A percentile compares a stretch with the other conserved stretches of the same genome.
Conservation (phyloP, 192 early-diverging fungal species). For the Coemansia javaensis region DNA sequence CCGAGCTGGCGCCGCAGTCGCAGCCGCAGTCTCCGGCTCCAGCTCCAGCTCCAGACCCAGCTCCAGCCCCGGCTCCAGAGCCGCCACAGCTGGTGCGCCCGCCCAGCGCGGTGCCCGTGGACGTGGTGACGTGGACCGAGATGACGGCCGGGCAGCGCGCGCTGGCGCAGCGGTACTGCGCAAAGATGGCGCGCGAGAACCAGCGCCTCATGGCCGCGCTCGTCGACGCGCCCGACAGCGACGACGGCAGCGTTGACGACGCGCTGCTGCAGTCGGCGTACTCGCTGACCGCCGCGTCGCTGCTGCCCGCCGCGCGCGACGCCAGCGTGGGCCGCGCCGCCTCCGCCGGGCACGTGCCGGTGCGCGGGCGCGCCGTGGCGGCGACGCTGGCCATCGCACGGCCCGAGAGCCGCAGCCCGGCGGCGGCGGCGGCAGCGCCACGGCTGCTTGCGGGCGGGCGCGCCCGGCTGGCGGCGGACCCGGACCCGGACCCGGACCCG, state of each 20-base stretch:
- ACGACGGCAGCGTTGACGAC: not conserved
- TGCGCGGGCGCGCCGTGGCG: too few species aligned
- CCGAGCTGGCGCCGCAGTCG: too few species aligned
- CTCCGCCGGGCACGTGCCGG: too few species aligned
- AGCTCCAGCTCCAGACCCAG: not conserved
- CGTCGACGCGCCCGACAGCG: not conserved
- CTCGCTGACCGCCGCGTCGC: conserved; percentile 13
- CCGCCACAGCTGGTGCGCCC: not conserved
- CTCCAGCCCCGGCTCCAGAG: not conserved
- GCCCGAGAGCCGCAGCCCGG: too few species aligned
- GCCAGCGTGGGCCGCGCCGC: not conserved
- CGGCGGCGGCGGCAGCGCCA: too few species aligned
- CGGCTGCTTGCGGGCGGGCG: too few species aligned
- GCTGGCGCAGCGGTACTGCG: conserved; percentile 14
- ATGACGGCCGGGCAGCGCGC: conserved; percentile 11
- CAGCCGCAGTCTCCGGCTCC: too few species aligned
- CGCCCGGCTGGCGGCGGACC: too few species aligned
- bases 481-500: too few species aligned
- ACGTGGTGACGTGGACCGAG: conserved; percentile 10
- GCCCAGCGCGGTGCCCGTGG: conserved; percentile 16
- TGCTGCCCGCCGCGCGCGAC: conserved; percentile 9
- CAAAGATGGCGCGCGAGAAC: conserved; percentile 11
- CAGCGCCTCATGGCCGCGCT: conserved; percentile 1
- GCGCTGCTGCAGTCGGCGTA: conserved; percentile 16
- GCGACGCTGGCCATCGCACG: too few species aligned